Evolutionary conservation across 352 stramenopile genomes (phyloP).

Genomic region (Globisporangium cederbergense): DNA sequence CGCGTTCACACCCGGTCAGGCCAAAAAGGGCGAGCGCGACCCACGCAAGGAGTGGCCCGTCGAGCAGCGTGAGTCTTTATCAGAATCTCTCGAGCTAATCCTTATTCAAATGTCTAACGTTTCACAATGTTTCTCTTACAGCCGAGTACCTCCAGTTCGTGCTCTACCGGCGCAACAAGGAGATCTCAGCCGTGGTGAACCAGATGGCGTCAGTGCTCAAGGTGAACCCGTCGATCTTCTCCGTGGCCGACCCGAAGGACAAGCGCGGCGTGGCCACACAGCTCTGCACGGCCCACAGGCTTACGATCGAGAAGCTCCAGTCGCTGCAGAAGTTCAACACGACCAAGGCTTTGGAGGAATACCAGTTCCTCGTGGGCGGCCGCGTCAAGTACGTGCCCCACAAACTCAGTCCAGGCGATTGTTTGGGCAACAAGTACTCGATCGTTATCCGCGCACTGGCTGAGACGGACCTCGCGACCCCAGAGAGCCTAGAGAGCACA

Average conservation of each 20-base stretch:
- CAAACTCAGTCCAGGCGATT: constrained; percentile 84
- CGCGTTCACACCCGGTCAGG: constrained; percentile 24
- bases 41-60: constrained; percentile 64
- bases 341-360: constrained; percentile 46
- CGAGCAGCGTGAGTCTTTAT: constrained; percentile 41
- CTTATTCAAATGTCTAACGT: background rate
- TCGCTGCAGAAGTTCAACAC: constrained; percentile 33
- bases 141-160: constrained; percentile 94
- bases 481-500: constrained; percentile 26
- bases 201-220: constrained; percentile 77
- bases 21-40: constrained; percentile 54
- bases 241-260: constrained; percentile 96
- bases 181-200: constrained; percentile 88
- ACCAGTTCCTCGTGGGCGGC: constrained; percentile 88
- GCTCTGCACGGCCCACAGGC: constrained; percentile 89
- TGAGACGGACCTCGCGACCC: constrained; percentile 41
- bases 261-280: constrained; percentile 96
- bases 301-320: constrained; percentile 61
- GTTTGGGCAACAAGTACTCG: constrained; percentile 92
- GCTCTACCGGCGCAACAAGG: constrained; percentile 97
- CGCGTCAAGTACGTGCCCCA: constrained; percentile 89
- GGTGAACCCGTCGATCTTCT: constrained; percentile 71
- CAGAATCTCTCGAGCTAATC: background rate
- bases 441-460: constrained; percentile 91
- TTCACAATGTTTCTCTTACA: constrained; percentile 23